Percentiles rank a stretch among this genome's conserved stretches.
phyloP scores from a whole-genome alignment of 306 rosid genomes.

The Lotus japonicus region DNA sequence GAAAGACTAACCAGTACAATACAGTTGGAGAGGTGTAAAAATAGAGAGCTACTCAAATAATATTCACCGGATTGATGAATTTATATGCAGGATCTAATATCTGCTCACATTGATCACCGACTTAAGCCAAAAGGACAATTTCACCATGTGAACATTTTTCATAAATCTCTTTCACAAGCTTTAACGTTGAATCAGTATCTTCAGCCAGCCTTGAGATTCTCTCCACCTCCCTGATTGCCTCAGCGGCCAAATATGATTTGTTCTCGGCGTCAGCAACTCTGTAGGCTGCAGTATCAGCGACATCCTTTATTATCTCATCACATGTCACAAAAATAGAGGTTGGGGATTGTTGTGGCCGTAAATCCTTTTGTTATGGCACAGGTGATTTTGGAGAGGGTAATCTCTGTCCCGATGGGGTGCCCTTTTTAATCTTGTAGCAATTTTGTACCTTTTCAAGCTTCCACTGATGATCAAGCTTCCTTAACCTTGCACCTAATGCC shows the following conservation, averaged over 20 bases:
- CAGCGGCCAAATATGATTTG: constrained; percentile 61
- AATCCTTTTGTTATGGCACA: constrained; percentile 35
- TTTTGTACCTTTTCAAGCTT: constrained; percentile 75
- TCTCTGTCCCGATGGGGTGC: constrained; percentile 7
- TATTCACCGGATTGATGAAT: constrained; percentile 29
- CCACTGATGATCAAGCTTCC: constrained; percentile 74
- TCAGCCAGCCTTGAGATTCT: constrained; percentile 49
- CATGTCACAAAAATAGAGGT: constrained; percentile 15
- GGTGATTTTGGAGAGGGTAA: constrained; percentile 16
- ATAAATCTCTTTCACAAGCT: constrained; percentile 42
- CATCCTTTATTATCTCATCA: constrained; percentile 40
- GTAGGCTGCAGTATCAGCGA: constrained; percentile 50
- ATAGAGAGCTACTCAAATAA: background rate
- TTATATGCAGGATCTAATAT: constrained; percentile 28
- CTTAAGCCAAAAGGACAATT: constrained; percentile 39
- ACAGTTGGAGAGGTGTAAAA: background rate
- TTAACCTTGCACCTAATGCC: constrained; percentile 53
- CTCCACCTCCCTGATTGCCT: constrained; percentile 60
- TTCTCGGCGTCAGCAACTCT: constrained; percentile 68
- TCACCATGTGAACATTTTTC: constrained; percentile 67
- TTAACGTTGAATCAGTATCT: constrained; percentile 47
- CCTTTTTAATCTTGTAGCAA: constrained; percentile 49
- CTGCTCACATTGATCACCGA: background rate
- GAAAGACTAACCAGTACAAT: background rate
- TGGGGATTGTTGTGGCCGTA: constrained; percentile 22